These are phyloP conservation scores for Mrakia blollopis DNA, from an alignment of 768 basidiomycete genomes.

Conservation along the genomic window DNA sequence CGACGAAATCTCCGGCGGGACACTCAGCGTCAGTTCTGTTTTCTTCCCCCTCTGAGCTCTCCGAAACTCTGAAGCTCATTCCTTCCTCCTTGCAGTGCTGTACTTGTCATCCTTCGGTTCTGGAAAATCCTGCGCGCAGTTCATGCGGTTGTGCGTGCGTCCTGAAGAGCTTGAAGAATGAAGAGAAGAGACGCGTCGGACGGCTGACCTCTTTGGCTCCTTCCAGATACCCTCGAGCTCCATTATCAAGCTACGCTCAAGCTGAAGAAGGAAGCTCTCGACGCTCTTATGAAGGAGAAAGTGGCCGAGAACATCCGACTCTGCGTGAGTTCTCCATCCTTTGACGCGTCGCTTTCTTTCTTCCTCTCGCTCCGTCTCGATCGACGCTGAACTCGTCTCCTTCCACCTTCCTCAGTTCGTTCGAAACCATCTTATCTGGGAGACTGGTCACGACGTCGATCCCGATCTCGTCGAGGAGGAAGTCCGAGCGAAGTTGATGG, in stretches of 20 bases:
- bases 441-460: conserved; percentile 7
- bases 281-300: not conserved
- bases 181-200: too few relatives aligned
- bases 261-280: conserved; percentile 7
- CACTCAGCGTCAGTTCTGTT: conserved; percentile 1
- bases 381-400: not conserved
- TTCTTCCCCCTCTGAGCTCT: not conserved
- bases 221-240: not conserved
- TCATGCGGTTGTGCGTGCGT: not conserved
- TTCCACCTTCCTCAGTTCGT: not conserved
- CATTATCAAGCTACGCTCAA: not conserved
- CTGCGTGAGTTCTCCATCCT: not conserved
- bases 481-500: not conserved
- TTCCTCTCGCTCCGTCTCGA: not conserved
- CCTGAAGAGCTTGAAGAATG: too few relatives aligned
- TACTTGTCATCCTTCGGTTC: not conserved
- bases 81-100: not conserved
- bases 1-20: not conserved
- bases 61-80: not conserved
- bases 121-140: conserved; percentile 6
- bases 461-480: conserved; percentile 1
- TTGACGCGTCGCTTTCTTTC: not conserved
- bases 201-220: too few relatives aligned
- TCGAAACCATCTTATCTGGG: not conserved
- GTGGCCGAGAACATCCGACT: conserved; percentile 13